Conservation (phyloP, 805 yeast species). For the Ogataea allantospora region DNA sequence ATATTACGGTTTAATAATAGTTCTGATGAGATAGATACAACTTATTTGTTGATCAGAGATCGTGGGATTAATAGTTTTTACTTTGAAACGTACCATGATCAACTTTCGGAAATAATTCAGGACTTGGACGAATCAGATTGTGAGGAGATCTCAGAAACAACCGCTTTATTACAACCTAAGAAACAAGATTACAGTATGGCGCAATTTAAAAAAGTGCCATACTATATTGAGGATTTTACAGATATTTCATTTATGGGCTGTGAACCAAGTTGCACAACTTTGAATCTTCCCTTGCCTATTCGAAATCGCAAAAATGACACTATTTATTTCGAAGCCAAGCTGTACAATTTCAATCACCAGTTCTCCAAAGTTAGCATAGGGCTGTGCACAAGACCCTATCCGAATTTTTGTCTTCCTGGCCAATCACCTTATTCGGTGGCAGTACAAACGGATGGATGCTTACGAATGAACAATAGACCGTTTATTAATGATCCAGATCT, state of each 20-base stretch:
- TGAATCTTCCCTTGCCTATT: constrained; percentile 37
- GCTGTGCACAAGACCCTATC: constrained; percentile 69
- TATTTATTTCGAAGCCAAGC: constrained; percentile 65
- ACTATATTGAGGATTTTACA: constrained; percentile 31
- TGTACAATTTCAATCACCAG: constrained; percentile 39
- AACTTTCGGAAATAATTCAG: constrained; percentile 24
- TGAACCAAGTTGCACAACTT: constrained; percentile 25
- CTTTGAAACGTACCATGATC: constrained; percentile 34
- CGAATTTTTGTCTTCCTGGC: constrained; percentile 75
- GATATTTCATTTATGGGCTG: constrained; percentile 30
- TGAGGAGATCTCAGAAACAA: constrained; percentile 16
- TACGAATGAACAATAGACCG: constrained; percentile 61
- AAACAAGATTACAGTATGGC: constrained; percentile 16
- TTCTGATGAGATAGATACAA: constrained; percentile 28
- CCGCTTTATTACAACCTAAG: constrained; percentile 20
- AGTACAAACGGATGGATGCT: constrained; percentile 69
- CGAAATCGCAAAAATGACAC: constrained; percentile 43
- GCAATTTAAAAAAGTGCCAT: constrained; percentile 26
- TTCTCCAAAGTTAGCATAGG: constrained; percentile 64
- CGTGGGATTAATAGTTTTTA: constrained; percentile 35
- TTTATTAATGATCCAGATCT: constrained; percentile 46
- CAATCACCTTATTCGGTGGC: constrained; percentile 66
- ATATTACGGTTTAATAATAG: constrained; percentile 26
- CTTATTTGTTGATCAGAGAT: constrained; percentile 33
- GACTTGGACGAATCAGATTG: constrained; percentile 1